Percentiles rank a stretch among this genome's conserved stretches.
Evolutionary conservation across 371 early-diverging fungal species (phyloP).

Genomic region (Batkoa obscura): DNA sequence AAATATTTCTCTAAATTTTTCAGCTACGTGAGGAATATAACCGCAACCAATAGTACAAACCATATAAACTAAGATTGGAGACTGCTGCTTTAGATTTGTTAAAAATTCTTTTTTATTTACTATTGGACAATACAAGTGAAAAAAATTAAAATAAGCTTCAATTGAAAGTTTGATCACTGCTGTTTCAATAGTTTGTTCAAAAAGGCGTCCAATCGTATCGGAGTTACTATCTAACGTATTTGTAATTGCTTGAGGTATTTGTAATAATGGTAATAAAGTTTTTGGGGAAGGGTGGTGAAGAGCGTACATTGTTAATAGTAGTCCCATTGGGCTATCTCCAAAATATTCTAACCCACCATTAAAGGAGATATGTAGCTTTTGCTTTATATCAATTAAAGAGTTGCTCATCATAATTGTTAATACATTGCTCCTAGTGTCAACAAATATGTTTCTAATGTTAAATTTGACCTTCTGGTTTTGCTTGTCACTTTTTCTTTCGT

Average conservation of each 20-base stretch:
- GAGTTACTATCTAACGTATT: background rate
- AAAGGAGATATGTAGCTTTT: background rate
- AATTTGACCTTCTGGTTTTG: background rate
- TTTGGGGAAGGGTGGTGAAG: background rate
- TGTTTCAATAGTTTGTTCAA: background rate
- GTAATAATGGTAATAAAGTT: background rate
- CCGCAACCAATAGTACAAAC: conserved; percentile 2
- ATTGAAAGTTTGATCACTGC: conserved; percentile 7
- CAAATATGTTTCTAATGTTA: background rate
- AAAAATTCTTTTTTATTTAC: background rate
- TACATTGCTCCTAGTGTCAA: background rate
- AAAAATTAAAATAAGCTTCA: background rate
- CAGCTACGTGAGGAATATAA: background rate
- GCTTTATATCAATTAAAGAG: background rate
- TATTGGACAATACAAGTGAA: background rate
- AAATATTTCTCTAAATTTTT: background rate
- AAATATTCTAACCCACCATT: background rate
- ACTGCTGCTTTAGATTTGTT: background rate
- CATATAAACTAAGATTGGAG: background rate
- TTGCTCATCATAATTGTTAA: background rate
- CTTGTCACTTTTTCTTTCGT: too few species aligned
- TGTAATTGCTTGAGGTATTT: background rate
- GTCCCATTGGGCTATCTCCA: background rate
- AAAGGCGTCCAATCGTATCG: background rate
- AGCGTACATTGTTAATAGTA: background rate